phyloP scores from a whole-genome alignment of 2,329 filamentous ascomycete genomes.

The Coniochaeta prunicola region DNA sequence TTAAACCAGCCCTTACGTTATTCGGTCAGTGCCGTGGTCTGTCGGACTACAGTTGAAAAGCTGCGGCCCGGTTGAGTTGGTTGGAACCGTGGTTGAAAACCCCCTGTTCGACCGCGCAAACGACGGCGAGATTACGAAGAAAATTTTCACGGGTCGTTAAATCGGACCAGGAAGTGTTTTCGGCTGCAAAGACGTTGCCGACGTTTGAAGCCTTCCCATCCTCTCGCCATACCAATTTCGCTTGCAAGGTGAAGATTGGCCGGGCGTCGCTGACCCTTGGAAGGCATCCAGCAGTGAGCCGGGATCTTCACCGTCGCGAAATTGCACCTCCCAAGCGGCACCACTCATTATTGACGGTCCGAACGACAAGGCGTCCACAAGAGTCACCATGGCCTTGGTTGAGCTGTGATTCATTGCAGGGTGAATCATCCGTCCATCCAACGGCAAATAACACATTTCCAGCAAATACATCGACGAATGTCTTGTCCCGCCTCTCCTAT shows the following conservation, averaged over 20 bases:
- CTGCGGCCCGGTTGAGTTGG: background rate
- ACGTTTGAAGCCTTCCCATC: background rate
- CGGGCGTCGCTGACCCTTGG: background rate
- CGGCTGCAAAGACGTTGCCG: background rate
- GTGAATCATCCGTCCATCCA: background rate
- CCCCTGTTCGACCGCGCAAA: background rate
- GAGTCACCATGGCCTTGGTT: background rate
- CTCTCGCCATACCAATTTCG: background rate
- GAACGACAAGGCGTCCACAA: background rate
- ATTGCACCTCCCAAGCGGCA: background rate
- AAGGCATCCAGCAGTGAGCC: background rate
- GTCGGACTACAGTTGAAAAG: background rate
- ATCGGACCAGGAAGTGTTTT: background rate
- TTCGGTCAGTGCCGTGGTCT: background rate
- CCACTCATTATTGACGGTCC: background rate
- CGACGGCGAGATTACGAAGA: background rate
- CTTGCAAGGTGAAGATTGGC: constrained; percentile 1
- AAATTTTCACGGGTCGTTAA: background rate
- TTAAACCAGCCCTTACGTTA: background rate
- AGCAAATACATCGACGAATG: background rate
- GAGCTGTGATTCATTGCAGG: constrained; percentile 1
- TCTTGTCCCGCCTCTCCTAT: background rate
- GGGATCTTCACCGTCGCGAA: background rate
- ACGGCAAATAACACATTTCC: background rate
- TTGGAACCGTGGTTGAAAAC: background rate